phyloP scores from a whole-genome alignment of 2,329 filamentous ascomycete genomes.

The Trichoderma sp. region DNA sequence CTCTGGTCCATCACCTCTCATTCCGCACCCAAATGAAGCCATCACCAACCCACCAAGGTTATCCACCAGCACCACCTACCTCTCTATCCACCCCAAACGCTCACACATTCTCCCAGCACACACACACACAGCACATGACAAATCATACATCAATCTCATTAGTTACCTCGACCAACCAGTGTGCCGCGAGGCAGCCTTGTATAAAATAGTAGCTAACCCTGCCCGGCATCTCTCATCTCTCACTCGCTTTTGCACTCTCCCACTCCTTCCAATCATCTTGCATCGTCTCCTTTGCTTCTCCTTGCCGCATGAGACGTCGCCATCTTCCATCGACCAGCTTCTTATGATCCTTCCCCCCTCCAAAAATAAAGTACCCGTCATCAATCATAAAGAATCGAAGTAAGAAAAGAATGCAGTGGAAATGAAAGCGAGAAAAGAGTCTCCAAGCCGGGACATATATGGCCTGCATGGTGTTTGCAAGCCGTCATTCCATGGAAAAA shows the following conservation, averaged over 20 bases:
- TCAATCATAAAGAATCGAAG: conserved; percentile 29
- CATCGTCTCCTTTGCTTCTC: background rate
- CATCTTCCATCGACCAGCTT: conserved; percentile 7
- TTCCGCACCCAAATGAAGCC: background rate
- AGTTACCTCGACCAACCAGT: conserved; percentile 38
- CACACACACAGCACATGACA: background rate
- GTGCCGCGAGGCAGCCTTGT: conserved; percentile 55
- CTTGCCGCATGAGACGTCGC: conserved; percentile 16
- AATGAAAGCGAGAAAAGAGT: conserved; percentile 1
- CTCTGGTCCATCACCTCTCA: background rate
- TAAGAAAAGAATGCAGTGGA: background rate
- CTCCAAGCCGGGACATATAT: conserved; percentile 19
- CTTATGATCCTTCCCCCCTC: background rate
- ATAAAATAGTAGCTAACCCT: conserved; percentile 34
- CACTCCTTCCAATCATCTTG: background rate
- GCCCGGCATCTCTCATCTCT: conserved; percentile 10
- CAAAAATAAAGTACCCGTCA: conserved; percentile 5
- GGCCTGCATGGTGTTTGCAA: conserved; percentile 6
- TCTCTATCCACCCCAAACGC: background rate
- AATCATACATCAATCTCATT: background rate
- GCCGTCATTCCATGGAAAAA: conserved; percentile 6
- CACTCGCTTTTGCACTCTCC: background rate
- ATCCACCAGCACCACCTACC: too few species aligned
- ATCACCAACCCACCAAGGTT: conserved; percentile 4
- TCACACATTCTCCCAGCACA: too few species aligned